phyloP scores from a whole-genome alignment of 2,329 filamentous ascomycete genomes.

The Scedosporium boydii region DNA sequence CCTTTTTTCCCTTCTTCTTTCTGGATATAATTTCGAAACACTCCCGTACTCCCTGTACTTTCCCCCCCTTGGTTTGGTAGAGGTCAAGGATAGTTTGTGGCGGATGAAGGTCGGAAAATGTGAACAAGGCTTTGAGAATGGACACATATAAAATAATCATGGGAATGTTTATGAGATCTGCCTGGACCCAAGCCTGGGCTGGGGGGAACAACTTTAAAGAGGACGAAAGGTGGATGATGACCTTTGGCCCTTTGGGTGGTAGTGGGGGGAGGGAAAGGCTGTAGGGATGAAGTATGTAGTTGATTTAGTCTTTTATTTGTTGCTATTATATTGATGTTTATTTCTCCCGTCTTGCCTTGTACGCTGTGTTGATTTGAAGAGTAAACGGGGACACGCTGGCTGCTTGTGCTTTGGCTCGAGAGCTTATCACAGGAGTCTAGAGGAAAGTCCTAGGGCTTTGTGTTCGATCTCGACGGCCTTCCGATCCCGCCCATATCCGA shows the following conservation, averaged over 20 bases:
- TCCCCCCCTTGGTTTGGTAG: background rate
- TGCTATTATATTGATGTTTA: background rate
- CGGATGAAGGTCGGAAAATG: background rate
- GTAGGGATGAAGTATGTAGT: background rate
- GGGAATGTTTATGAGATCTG: background rate
- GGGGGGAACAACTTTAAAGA: background rate
- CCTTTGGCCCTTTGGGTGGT: too few relatives aligned
- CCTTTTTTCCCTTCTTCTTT: background rate
- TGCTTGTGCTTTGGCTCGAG: too few relatives aligned
- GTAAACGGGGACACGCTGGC: too few relatives aligned
- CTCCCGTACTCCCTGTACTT: background rate
- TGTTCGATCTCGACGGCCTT: too few relatives aligned
- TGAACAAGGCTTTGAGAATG: background rate
- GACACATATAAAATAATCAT: background rate
- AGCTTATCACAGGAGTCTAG: too few relatives aligned
- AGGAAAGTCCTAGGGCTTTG: too few relatives aligned
- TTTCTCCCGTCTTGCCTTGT: background rate
- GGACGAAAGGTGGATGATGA: background rate
- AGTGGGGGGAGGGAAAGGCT: background rate
- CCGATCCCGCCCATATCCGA: too few relatives aligned
- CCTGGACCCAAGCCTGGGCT: background rate
- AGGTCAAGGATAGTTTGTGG: background rate
- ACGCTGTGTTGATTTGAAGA: background rate
- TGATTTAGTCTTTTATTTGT: background rate
- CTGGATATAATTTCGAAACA: background rate